Evolutionary conservation across 805 yeast genomes (phyloP).

Genomic region (Candida ascalaphidarum): DNA sequence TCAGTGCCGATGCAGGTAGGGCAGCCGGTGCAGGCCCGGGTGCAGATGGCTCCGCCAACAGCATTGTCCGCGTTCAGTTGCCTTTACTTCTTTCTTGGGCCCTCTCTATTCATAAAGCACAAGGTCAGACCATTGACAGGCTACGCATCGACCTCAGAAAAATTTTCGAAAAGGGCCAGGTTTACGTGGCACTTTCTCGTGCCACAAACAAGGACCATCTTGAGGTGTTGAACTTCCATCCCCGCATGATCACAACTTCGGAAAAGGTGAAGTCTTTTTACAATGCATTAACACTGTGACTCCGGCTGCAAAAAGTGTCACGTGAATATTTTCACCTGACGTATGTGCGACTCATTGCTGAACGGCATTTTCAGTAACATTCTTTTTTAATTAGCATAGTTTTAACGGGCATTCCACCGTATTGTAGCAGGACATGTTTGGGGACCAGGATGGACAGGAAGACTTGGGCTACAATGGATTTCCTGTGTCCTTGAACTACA

Average conservation of each 20-base stretch:
- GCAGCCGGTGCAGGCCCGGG: conserved; percentile 21
- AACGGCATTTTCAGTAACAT: too few relatives aligned
- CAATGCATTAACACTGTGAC: too few relatives aligned
- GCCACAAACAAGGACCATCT: conserved; percentile 60
- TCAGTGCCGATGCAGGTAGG: conserved; percentile 23
- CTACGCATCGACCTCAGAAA: conserved; percentile 60
- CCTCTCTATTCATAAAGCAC: conserved; percentile 75
- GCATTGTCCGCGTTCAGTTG: conserved; percentile 43
- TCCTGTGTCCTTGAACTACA: conserved; percentile 48
- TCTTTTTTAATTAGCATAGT: too few relatives aligned
- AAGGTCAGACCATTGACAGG: conserved; percentile 72
- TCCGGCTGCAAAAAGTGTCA: too few relatives aligned
- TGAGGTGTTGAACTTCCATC: conserved; percentile 59
- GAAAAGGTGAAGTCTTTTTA: conserved; percentile 27
- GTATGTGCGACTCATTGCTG: too few relatives aligned
- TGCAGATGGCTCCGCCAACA: conserved; percentile 9
- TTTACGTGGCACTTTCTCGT: conserved; percentile 74
- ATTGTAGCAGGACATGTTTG: too few relatives aligned
- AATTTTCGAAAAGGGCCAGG: conserved; percentile 76
- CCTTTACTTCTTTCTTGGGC: conserved; percentile 80
- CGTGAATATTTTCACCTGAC: too few relatives aligned
- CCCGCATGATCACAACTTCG: conserved; percentile 38
- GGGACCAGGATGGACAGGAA: too few relatives aligned
- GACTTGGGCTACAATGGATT: conserved; percentile 12
- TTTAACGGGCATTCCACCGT: too few relatives aligned